Evolutionary conservation across 257 asterid genomes (phyloP).

Genomic region (Knoxia roxburghii): DNA sequence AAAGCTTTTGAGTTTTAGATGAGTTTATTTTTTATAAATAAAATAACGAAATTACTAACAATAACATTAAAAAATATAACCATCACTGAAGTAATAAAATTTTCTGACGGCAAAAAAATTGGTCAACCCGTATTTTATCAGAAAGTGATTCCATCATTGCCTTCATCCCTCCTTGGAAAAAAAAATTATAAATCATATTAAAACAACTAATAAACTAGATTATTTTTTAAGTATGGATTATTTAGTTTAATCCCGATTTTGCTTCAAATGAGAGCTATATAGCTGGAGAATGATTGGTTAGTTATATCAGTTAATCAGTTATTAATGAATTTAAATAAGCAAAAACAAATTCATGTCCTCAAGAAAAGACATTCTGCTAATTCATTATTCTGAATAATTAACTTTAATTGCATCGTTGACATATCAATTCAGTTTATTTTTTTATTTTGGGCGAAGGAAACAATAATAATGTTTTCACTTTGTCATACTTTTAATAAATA

Average conservation of each 20-base stretch:
- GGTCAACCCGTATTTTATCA: no score
- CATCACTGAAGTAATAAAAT: no score
- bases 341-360: not conserved
- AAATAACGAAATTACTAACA: no score
- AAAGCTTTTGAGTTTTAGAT: no score
- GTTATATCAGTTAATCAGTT: not conserved
- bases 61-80: no score
- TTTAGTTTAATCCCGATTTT: not conserved
- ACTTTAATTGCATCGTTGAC: slow-evolving; percentile 17
- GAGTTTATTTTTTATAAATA: no score
- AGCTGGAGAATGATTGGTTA: not conserved
- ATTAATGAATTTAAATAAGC: not conserved
- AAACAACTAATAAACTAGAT: no score
- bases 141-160: no score
- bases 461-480: not conserved
- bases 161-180: no score
- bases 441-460: not conserved
- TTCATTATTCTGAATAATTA: not conserved
- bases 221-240: no score
- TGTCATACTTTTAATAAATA: not conserved
- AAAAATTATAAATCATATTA: no score
- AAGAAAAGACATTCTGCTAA: slow-evolving; percentile 1
- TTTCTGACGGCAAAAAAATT: no score
- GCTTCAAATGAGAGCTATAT: not conserved
- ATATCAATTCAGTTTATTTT: slow-evolving; percentile 8